A percentile compares a stretch with the other conserved stretches of the same genome.
Conservation (phyloP, 2,329 filamentous ascomycete genomes). For the Cytospora leucostoma region DNA sequence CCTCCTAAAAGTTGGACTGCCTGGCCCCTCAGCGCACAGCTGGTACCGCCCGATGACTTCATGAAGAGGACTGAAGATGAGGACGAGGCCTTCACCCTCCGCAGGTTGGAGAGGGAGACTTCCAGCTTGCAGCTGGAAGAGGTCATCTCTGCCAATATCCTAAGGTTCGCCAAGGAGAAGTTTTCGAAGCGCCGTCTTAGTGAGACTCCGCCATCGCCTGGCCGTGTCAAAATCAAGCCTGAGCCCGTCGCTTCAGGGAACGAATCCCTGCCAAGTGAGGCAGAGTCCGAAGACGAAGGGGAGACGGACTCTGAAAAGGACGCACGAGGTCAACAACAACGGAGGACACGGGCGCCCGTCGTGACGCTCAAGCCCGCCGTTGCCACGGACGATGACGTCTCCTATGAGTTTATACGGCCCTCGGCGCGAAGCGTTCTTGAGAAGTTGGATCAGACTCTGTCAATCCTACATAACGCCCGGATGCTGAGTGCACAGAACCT, state of each 20-base stretch:
- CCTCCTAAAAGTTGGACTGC: conserved; percentile 73
- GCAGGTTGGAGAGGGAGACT: conserved; percentile 43
- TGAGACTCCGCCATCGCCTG: conserved; percentile 13
- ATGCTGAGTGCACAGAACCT: conserved; percentile 48
- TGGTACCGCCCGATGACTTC: conserved; percentile 62
- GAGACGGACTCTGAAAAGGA: neutral
- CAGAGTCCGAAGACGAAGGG: conserved; percentile 5
- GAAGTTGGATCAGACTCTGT: conserved; percentile 69
- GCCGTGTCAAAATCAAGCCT: neutral
- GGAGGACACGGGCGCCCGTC: neutral
- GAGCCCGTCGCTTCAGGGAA: conserved; percentile 28
- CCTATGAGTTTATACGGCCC: conserved; percentile 65
- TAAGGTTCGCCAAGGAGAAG: conserved; percentile 67
- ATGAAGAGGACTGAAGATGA: conserved; percentile 47
- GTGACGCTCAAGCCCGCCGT: conserved; percentile 52
- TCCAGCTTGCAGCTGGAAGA: conserved; percentile 69
- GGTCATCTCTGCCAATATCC: conserved; percentile 64
- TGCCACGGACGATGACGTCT: conserved; percentile 70
- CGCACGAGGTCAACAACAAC: neutral
- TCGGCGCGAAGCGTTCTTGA: conserved; percentile 69
- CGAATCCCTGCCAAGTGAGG: conserved; percentile 2
- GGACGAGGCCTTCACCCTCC: conserved; percentile 54
- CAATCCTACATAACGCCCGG: conserved; percentile 68
- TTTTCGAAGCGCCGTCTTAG: conserved; percentile 49
- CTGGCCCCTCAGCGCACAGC: conserved; percentile 71